Evolutionary conservation across 2,329 filamentous ascomycete genomes (phyloP).

Genomic region (Mycosphaerella sp.): DNA sequence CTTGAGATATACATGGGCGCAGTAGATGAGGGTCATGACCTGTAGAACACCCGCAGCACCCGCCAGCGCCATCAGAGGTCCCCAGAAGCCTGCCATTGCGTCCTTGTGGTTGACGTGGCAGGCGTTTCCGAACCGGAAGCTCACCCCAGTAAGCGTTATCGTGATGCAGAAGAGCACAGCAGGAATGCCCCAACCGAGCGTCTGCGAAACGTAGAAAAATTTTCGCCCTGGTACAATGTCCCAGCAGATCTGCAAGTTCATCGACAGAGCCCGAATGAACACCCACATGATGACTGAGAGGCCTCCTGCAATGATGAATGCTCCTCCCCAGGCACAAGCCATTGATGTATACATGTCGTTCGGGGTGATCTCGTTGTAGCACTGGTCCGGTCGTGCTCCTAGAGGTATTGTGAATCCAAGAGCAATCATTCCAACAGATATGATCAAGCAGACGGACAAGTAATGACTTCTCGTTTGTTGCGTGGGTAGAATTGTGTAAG

Average conservation of each 20-base stretch:
- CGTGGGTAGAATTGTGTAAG: conserved; percentile 72
- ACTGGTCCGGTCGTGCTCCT: conserved; percentile 69
- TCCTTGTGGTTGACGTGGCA: conserved; percentile 92
- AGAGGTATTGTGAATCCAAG: conserved; percentile 88
- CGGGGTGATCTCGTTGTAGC: conserved; percentile 83
- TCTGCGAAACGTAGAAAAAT: conserved; percentile 83
- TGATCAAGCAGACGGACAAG: conserved; percentile 76
- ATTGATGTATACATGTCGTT: conserved; percentile 79
- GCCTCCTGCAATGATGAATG: conserved; percentile 78
- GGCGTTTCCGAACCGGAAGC: conserved; percentile 82
- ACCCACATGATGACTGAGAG: conserved; percentile 83
- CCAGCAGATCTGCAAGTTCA: conserved; percentile 95
- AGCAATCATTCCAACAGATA: conserved; percentile 74
- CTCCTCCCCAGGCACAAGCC: conserved; percentile 81
- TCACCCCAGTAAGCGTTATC: conserved; percentile 81
- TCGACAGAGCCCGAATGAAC: conserved; percentile 79
- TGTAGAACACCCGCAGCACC: conserved; percentile 72
- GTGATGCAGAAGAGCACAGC: conserved; percentile 67
- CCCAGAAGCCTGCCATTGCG: conserved; percentile 82
- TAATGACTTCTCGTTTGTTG: conserved; percentile 92
- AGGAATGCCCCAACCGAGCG: conserved; percentile 77
- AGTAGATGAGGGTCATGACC: conserved; percentile 76
- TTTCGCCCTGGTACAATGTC: conserved; percentile 78
- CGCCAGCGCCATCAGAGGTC: conserved; percentile 73
- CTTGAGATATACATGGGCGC: conserved; percentile 87